phyloP scores from a whole-genome alignment of 208 protist species.

The Trypanosoma lewisi region DNA sequence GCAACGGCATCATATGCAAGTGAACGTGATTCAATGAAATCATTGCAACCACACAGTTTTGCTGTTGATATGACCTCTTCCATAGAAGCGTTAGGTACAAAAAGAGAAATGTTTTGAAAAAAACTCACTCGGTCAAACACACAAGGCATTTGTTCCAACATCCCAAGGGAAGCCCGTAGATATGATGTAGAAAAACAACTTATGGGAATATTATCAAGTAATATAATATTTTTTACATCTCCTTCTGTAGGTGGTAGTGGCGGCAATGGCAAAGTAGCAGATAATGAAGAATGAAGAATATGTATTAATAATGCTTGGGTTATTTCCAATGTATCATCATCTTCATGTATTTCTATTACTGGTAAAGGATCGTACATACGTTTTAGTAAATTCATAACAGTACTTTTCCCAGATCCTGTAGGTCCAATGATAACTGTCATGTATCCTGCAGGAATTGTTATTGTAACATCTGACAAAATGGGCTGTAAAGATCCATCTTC shows the following conservation, averaged over 20 bases:
- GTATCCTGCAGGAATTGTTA: conserved; percentile 18
- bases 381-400: conserved; percentile 55
- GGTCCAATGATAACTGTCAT: conserved; percentile 71
- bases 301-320: conserved; percentile 25
- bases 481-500: conserved; percentile 16
- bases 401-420: conserved; percentile 83
- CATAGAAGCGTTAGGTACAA: conserved; percentile 25
- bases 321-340: conserved; percentile 18
- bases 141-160: conserved; percentile 48
- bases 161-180: conserved; percentile 42
- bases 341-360: conserved; percentile 21
- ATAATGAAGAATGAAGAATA: no score
- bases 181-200: conserved; percentile 54
- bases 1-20: conserved; percentile 35
- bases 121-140: conserved; percentile 37
- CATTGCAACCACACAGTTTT: conserved; percentile 40
- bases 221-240: conserved; percentile 20
- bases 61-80: conserved; percentile 43
- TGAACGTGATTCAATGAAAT: conserved; percentile 39
- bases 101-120: conserved; percentile 42
- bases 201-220: conserved; percentile 58
- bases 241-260: background rate
- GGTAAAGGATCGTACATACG: conserved; percentile 71
- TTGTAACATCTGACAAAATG: conserved; percentile 29
- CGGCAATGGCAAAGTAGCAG: no score